phyloP scores from a whole-genome alignment of 2,329 filamentous ascomycete genomes.

The Blastomyces parvus region DNA sequence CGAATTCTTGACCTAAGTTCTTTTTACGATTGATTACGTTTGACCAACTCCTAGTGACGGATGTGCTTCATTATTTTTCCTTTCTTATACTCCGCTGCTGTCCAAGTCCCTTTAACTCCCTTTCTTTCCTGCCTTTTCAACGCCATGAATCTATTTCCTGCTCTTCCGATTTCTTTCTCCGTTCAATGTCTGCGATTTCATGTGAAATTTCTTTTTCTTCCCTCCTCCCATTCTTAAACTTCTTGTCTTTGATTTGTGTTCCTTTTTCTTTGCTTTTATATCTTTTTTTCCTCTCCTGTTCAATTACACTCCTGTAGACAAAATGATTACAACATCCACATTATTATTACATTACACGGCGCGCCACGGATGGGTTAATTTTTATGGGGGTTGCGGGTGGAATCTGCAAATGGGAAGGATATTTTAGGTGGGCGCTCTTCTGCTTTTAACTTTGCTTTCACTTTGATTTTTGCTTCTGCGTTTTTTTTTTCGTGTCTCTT shows the following conservation, averaged over 20 bases:
- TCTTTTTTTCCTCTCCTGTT: neutral
- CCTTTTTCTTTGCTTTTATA: neutral
- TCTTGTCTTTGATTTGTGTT: neutral
- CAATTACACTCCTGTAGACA: neutral
- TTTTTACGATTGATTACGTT: neutral
- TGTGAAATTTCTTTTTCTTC: neutral
- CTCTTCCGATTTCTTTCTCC: neutral
- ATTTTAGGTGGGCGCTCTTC: conserved; percentile 1
- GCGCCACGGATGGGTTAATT: neutral
- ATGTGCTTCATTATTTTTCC: conserved; percentile 12
- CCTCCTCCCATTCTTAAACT: neutral
- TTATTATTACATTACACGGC: conserved; percentile 3
- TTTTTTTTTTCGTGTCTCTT: conserved; percentile 4
- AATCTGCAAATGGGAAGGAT: neutral
- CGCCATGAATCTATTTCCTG: neutral
- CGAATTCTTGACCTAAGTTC: conserved; percentile 19
- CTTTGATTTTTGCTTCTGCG: neutral
- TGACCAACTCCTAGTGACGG: neutral
- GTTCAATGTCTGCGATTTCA: neutral
- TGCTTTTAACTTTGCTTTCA: neutral
- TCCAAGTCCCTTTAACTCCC: conserved; percentile 10
- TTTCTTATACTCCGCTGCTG: conserved; percentile 7
- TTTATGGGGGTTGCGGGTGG: neutral
- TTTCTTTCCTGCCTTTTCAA: conserved; percentile 7
- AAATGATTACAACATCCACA: neutral